Evolutionary conservation across 1,284 basidiomycete genomes (phyloP).

Genomic region (Apiotrichum akiyoshidainum): DNA sequence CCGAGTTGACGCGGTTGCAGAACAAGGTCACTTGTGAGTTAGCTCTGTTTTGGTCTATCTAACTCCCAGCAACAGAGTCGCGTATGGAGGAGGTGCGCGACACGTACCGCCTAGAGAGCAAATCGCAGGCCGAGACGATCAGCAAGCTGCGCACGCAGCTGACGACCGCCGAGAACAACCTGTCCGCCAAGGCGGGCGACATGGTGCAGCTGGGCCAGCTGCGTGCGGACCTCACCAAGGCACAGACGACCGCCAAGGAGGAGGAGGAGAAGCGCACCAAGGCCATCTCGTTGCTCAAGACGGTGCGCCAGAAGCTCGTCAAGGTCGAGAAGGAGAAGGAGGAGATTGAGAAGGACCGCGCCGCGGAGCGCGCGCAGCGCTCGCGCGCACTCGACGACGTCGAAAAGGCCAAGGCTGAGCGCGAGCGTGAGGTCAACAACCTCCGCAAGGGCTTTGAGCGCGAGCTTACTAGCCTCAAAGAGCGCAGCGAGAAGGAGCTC

Average conservation of each 20-base stretch:
- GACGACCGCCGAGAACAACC: slow-evolving; percentile 64
- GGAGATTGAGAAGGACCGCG: slow-evolving; percentile 59
- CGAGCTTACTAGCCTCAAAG: slow-evolving; percentile 63
- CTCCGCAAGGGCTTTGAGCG: slow-evolving; percentile 72
- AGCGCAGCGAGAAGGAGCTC: slow-evolving; percentile 69
- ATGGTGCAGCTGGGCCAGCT: slow-evolving; percentile 60
- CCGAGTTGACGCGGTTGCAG: slow-evolving; percentile 67
- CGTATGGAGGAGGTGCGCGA: slow-evolving; percentile 78
- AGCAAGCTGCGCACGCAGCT: slow-evolving; percentile 67
- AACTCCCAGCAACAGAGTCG: slow-evolving; percentile 67
- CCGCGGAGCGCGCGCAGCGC: slow-evolving; percentile 64
- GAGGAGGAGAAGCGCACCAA: slow-evolving; percentile 96
- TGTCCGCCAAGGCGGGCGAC: slow-evolving; percentile 51
- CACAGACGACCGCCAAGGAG: slow-evolving; percentile 68
- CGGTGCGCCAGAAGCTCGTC: slow-evolving; percentile 84
- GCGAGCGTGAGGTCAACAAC: slow-evolving; percentile 65
- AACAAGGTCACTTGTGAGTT: slow-evolving; percentile 67
- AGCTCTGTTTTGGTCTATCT: neutral
- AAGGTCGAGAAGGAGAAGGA: slow-evolving; percentile 90
- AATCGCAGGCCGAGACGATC: slow-evolving; percentile 70
- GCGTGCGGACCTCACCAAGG: slow-evolving; percentile 61
- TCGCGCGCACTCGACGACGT: slow-evolving; percentile 49
- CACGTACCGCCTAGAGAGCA: slow-evolving; percentile 70
- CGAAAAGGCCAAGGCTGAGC: slow-evolving; percentile 57
- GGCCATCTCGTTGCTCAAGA: slow-evolving; percentile 81